Evolutionary conservation across 1,284 basidiomycete genomes (phyloP).

Genomic region (Chiua sp.): DNA sequence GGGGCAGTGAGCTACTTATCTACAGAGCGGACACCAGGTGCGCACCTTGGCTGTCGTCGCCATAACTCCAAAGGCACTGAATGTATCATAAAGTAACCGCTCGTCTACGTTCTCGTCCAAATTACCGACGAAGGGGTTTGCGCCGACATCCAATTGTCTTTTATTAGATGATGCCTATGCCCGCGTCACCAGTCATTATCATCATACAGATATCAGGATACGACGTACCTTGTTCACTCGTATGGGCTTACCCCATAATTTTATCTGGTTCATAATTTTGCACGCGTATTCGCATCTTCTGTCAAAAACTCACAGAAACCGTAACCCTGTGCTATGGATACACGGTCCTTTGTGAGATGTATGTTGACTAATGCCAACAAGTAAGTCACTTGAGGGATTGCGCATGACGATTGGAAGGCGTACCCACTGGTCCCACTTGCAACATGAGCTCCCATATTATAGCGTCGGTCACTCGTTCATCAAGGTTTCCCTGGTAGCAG

Average conservation of each 20-base stretch:
- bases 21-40: constrained; percentile 2
- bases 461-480: constrained; percentile 93
- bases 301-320: constrained; percentile 99
- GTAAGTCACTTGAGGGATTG: neutral
- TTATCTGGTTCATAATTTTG: constrained; percentile 99
- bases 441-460: constrained; percentile 99
- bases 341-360: constrained; percentile 99
- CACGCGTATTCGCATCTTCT: constrained; percentile 99
- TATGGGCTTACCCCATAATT: constrained; percentile 98
- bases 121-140: constrained; percentile 96
- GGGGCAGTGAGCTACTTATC: neutral
- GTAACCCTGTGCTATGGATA: constrained; percentile 97
- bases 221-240: constrained; percentile 58
- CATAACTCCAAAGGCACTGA: constrained; percentile 93
- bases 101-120: constrained; percentile 96
- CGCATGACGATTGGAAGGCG: constrained; percentile 37
- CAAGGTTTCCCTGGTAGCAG: constrained; percentile 84
- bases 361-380: constrained; percentile 77
- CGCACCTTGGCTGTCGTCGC: constrained; percentile 93
- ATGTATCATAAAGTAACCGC: constrained; percentile 91
- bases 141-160: constrained; percentile 97
- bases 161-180: constrained; percentile 54
- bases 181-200: neutral
- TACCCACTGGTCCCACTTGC: constrained; percentile 96
- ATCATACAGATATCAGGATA: neutral